Base-by-base conservation (phyloP, 257 asterid species). In the Solanum dulcamara region DNA sequence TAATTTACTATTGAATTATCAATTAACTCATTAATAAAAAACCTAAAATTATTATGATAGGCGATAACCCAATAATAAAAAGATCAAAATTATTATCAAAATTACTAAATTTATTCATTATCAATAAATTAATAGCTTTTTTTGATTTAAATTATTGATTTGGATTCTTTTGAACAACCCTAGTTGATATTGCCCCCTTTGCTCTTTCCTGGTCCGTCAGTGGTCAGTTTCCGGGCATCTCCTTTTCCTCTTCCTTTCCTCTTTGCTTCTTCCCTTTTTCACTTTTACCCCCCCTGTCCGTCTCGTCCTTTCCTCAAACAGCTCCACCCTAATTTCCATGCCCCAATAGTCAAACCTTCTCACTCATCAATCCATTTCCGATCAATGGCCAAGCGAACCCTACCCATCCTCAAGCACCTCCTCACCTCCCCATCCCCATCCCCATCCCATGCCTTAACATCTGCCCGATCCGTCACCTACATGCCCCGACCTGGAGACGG, bases 401-500 rank as follows among this genome's bases (percentile, higher is more conserved):
- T 92, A 44, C 94, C 96, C 10, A 42, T 91, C 86, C 79, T 93
- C 85, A 91, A 86, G 75, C 92, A 85, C 28, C 83, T 88, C 18
- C 62, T 85, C 80, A 80, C 81, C 37, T 79, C 84, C 57, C 22
- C 74, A 13, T 28, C 80, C 4, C 68, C 40, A 26, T 83, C 87
- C 77, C 88, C 87, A 83, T 60, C 62, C 42, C 83, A 46, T 77
- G 33, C 81, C 18, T 7, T 75, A 44, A 44, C 81, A 2, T 44
- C 83, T 2, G 1, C 95, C 86, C 96, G 99, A 93, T 96, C 98
- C 85, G 93, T 96, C 13, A 93, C 99, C 68, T 96, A 96, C 89
- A 96, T 96, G 99, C 99, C 98, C 81, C 93, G 99, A 8, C 98
- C 99, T 44, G 99, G 98, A 0, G 99, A 96, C 55, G 99, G 99